Percentiles rank a stretch among this genome's conserved stretches.
Conservation (phyloP, 768 basidiomycete species). For the Kwoniella botswanensis region DNA sequence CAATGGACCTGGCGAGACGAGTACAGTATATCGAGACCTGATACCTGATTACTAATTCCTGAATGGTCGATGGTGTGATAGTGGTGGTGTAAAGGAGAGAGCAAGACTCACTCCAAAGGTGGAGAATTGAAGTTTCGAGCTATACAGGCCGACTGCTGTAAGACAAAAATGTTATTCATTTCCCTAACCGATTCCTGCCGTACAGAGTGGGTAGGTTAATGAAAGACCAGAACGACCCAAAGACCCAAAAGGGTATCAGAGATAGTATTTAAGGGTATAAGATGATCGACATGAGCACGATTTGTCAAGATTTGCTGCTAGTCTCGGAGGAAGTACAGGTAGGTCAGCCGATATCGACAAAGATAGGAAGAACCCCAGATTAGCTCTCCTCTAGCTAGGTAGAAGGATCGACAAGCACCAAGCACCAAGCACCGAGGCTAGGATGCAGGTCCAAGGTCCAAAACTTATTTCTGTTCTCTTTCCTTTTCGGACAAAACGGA, state of each 20-base stretch:
- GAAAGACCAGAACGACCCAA: constrained; percentile 5
- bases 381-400: neutral
- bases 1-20: neutral
- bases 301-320: neutral
- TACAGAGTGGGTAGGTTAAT: neutral
- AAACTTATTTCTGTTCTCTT: neutral
- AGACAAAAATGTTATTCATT: neutral
- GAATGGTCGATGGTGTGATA: neutral
- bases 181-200: neutral
- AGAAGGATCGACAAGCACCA: constrained; percentile 14
- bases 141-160: neutral
- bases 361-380: neutral
- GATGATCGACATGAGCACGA: constrained; percentile 8
- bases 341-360: neutral
- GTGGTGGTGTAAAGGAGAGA: neutral
- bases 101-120: neutral
- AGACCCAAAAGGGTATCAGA: neutral
- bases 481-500: no score
- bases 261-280: neutral
- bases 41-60: neutral
- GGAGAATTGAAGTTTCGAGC: constrained; percentile 1
- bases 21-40: no score
- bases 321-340: neutral
- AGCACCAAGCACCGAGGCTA: neutral
- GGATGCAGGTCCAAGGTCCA: constrained; percentile 2